Evolutionary conservation across 2,329 filamentous ascomycete species (phyloP), one percentile per base, ranked within the genome.

Genomic region (Fusarium concolor): DNA sequence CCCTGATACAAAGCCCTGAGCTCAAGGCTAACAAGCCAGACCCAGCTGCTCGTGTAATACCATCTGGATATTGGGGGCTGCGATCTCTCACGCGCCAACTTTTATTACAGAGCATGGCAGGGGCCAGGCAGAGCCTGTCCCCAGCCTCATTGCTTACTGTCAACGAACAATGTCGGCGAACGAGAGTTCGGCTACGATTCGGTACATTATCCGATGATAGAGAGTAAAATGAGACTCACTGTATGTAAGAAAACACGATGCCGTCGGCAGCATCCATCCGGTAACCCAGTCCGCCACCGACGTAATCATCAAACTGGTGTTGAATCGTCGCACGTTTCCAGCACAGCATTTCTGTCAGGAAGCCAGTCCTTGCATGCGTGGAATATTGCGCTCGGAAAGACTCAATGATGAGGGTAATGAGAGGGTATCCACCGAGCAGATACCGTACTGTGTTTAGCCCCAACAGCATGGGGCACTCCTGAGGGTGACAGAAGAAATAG

Each of bases 221-320:
- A 58, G 50, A 58, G 56, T 42, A 39, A 69, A 57, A 61, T 52
- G 54, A 69, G 55, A 52, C 35, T 41, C 33, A 35, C 29, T 31
- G 46, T 50, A 24, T 24, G 22, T 24, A 39, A 64, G 46, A 50
- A 51, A 59, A 55, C 18, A 42, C 39, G 60, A 71, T 74, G 72
- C 72, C 72, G 72, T 54, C 72, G 72, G 72, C 72, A 74, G 47
- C 50, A 44, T 56, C 54, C 47, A 66, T 67, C 62, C 65, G 72
- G 71, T 56, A 70, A 50, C 57, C 56, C 42, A 44, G 44, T 31
- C 72, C 65, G 72, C 72, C 72, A 74, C 72, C 72, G 71, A 74
- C 72, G 72, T 73, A 74, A 74, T 66, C 37, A 29, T 22, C 56
- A 53, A 53, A 39, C 41, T 53, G 39, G 50, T 43, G 31, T 62